Evolutionary conservation across 768 basidiomycete genomes (phyloP).

Genomic region (Lyophyllum decastes): DNA sequence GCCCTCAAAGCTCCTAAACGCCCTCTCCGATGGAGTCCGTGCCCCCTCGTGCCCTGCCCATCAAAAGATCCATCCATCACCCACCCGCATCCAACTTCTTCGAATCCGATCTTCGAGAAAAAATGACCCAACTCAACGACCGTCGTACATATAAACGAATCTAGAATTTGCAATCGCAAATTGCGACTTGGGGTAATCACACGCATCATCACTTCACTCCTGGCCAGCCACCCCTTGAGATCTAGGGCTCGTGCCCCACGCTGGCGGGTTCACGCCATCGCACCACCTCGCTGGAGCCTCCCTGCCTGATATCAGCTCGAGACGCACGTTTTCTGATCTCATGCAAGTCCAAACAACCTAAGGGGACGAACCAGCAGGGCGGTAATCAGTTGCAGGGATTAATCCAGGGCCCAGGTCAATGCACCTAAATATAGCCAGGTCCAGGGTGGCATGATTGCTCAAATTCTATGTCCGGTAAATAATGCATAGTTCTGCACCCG

Average conservation of each 20-base stretch:
- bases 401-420: background rate
- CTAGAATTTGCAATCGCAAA: background rate
- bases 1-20: background rate
- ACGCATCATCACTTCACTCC: background rate
- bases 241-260: background rate
- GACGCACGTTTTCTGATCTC: background rate
- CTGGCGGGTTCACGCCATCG: background rate
- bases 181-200: background rate
- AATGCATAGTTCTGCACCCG: no score
- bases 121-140: background rate
- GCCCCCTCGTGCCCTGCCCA: conserved; percentile 3
- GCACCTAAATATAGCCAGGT: background rate
- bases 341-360: background rate
- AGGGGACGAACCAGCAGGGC: background rate
- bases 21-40: background rate
- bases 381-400: background rate
- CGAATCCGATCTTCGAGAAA: background rate
- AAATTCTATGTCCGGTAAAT: no score
- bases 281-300: background rate
- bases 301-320: background rate
- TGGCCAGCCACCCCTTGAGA: background rate
- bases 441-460: background rate
- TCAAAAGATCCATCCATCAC: background rate
- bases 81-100: background rate
- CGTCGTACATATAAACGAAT: background rate